Evolutionary conservation across 148 eudicot genomes (phyloP), one percentile per base, ranked within the genome.

Genomic region (Rhododendron ferrugineum): DNA sequence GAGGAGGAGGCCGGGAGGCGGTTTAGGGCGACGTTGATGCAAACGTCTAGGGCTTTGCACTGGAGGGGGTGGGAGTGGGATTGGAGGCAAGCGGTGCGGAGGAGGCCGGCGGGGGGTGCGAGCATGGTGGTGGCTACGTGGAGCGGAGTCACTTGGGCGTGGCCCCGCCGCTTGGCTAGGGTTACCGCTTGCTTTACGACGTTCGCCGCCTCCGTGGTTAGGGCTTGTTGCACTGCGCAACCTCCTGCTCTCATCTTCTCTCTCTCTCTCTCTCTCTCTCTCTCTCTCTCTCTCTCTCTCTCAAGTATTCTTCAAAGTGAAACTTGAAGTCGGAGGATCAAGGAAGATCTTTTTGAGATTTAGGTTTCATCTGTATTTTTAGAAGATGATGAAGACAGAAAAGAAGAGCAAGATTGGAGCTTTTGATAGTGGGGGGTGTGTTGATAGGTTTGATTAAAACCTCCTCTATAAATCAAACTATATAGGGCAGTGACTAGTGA

Each of bases 21-120:
- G 88, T 96, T 95, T 8, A 96, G 90, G 81, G 99, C 99, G 0
- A 96, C 99, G 87, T 95, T 95, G 91, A 96, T 95, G 89, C 98
- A 96, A 34, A 96, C 93, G 90, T 96, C 98, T 0, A 96, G 92
- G 44, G 99, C 99, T 84, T 92, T 92, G 87, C 96, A 94, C 78
- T 91, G 98, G 47, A 96, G 95, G 3, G 96, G 99, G 84, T 94
- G 96, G 11, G 99, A 90, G 83, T 91, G 95, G 36, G 99, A 89
- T 81, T 93, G 95, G 37, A 90, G 90, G 84, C 99, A 96, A 28
- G 99, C 99, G 0, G 91, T 88, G 80, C 98, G 90, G 52, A 96
- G 87, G 0, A 94, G 90, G 86, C 98, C 95, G 3, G 93, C 81
- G 26, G 93, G 40, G 13, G 91, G 82, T 0, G 94, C 58, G 0